A percentile compares a stretch with the other conserved stretches of the same genome.
phyloP scores from a whole-genome alignment of 2,329 filamentous ascomycete species.

The Dissoconium aciculare region DNA sequence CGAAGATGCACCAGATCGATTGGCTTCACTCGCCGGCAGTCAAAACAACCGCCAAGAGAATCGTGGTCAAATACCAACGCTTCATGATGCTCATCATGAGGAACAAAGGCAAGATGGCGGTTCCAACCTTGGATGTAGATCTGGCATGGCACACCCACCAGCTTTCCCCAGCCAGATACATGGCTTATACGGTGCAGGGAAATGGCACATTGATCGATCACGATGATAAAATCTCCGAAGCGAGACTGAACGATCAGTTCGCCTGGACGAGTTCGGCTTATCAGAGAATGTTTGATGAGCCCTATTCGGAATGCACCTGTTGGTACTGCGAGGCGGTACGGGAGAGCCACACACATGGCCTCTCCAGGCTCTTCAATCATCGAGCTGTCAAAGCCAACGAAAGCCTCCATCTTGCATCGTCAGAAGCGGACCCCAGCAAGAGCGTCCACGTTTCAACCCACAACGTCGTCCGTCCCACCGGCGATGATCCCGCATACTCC shows the following conservation, averaged over 20 bases:
- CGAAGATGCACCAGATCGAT: slow-evolving; percentile 63
- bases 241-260: slow-evolving; percentile 48
- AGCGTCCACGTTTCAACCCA: slow-evolving; percentile 60
- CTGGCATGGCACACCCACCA: slow-evolving; percentile 73
- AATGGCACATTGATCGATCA: slow-evolving; percentile 56
- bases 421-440: slow-evolving; percentile 38
- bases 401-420: slow-evolving; percentile 29
- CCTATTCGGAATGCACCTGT: slow-evolving; percentile 65
- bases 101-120: slow-evolving; percentile 35
- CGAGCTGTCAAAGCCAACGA: slow-evolving; percentile 17
- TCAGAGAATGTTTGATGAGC: slow-evolving; percentile 45
- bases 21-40: slow-evolving; percentile 62
- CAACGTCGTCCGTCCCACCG: slow-evolving; percentile 41
- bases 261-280: slow-evolving; percentile 60
- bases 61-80: slow-evolving; percentile 49
- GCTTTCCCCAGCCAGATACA: slow-evolving; percentile 50
- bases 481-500: slow-evolving; percentile 12
- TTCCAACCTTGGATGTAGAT: slow-evolving; percentile 62
- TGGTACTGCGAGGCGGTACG: slow-evolving; percentile 71
- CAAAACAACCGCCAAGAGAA: slow-evolving; percentile 46
- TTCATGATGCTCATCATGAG: slow-evolving; percentile 47
- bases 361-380: slow-evolving; percentile 31
- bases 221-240: slow-evolving; percentile 68
- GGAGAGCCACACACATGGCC: slow-evolving; percentile 36
- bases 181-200: slow-evolving; percentile 36